Evolutionary conservation across 1,139 yeast species (phyloP).

Genomic region (Debaryomyces coudertii): DNA sequence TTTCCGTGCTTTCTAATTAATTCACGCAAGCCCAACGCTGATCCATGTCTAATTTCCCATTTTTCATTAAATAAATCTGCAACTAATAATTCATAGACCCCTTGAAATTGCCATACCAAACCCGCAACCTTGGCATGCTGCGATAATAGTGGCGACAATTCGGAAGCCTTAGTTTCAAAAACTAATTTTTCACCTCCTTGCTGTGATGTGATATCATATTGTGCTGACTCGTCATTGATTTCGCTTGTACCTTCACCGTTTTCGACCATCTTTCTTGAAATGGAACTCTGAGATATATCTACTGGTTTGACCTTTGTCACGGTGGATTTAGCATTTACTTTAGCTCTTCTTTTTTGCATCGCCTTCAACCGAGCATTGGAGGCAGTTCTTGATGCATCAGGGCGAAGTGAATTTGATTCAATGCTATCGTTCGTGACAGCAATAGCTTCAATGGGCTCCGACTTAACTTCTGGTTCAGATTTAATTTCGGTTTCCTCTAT

Average conservation of each 20-base stretch:
- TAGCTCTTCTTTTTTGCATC: slow-evolving; percentile 90
- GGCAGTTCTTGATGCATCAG: slow-evolving; percentile 30
- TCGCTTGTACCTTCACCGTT: slow-evolving; percentile 27
- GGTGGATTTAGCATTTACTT: slow-evolving; percentile 70
- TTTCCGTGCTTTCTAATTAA: slow-evolving; percentile 80
- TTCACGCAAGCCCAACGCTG: slow-evolving; percentile 90
- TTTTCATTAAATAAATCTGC: slow-evolving; percentile 80
- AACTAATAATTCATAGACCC: slow-evolving; percentile 85
- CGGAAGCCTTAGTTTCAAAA: slow-evolving; percentile 74
- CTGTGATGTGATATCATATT: slow-evolving; percentile 72
- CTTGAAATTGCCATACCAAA: slow-evolving; percentile 93
- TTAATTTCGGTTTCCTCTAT: slow-evolving; percentile 8
- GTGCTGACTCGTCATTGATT: slow-evolving; percentile 23
- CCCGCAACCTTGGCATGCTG: slow-evolving; percentile 79
- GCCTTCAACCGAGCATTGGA: slow-evolving; percentile 86
- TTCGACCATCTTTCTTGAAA: slow-evolving; percentile 61
- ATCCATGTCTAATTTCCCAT: slow-evolving; percentile 98
- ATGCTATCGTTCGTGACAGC: slow-evolving; percentile 13
- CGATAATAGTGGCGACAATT: slow-evolving; percentile 69
- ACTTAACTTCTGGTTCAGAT: slow-evolving; percentile 7
- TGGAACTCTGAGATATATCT: slow-evolving; percentile 78
- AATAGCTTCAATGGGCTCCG: slow-evolving; percentile 14
- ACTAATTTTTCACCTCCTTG: slow-evolving; percentile 81
- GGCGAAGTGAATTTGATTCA: slow-evolving; percentile 17
- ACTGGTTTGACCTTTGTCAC: slow-evolving; percentile 58